Conservation (phyloP, 1,139 yeast genomes). For the Pichia sp. region DNA sequence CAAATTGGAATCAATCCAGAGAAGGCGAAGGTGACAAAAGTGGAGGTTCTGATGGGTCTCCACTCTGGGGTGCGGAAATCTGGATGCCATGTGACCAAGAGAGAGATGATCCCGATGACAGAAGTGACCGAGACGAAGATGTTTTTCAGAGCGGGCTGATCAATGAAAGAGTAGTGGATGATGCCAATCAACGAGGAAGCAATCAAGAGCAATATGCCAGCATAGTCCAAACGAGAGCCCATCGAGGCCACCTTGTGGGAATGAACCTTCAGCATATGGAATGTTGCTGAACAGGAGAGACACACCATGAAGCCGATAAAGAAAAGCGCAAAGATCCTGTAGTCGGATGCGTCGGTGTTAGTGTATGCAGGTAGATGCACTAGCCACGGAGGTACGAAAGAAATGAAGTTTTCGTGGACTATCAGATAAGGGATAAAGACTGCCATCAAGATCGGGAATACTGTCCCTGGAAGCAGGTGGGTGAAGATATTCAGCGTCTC, state of each 20-base stretch:
- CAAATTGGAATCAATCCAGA: constrained; percentile 71
- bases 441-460: constrained; percentile 33
- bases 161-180: constrained; percentile 62
- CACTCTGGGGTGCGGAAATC: constrained; percentile 64
- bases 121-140: constrained; percentile 48
- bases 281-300: constrained; percentile 66
- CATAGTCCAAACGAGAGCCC: constrained; percentile 81
- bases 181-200: constrained; percentile 72
- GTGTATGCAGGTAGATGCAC: constrained; percentile 39
- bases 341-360: constrained; percentile 44
- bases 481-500: constrained; percentile 81
- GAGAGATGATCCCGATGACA: constrained; percentile 57
- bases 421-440: constrained; percentile 23
- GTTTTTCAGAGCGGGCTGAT: constrained; percentile 35
- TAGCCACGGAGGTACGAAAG: constrained; percentile 24
- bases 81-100: constrained; percentile 59
- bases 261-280: constrained; percentile 76
- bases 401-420: constrained; percentile 24
- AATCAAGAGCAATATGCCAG: constrained; percentile 78
- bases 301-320: constrained; percentile 56
- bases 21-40: constrained; percentile 79
- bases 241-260: constrained; percentile 54
- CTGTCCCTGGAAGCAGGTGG: constrained; percentile 66
- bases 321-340: constrained; percentile 40
- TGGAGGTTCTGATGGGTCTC: constrained; percentile 70